phyloP scores from a whole-genome alignment of 2,329 filamentous ascomycete species.

The Fusarium verrucosum region DNA sequence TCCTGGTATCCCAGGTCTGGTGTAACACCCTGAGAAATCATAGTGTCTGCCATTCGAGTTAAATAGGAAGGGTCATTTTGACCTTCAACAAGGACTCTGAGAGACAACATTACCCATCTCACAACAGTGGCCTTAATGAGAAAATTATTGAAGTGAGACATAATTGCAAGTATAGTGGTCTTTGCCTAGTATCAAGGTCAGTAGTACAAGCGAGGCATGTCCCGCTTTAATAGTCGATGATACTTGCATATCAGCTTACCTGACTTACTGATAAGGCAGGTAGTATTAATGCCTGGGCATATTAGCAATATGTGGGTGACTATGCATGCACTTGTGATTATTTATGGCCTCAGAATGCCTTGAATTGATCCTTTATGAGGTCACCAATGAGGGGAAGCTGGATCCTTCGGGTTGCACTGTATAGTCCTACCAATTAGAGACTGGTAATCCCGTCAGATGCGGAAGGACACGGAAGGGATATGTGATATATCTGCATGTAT shows the following conservation, averaged over 20 bases:
- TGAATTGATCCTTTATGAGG: slow-evolving; percentile 1
- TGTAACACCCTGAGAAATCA: slow-evolving; percentile 51
- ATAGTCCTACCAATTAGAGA: background rate
- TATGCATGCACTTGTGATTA: background rate
- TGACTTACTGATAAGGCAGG: background rate
- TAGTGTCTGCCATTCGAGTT: slow-evolving; percentile 56
- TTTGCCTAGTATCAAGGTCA: background rate
- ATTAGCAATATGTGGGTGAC: accelerated
- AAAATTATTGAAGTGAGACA: accelerated
- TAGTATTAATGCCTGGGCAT: background rate
- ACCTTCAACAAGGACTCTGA: background rate
- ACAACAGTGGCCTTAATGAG: accelerated
- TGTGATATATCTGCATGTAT: background rate
- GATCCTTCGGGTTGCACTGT: background rate
- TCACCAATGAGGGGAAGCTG: slow-evolving; percentile 12
- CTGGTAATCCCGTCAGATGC: accelerated
- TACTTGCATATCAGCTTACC: background rate
- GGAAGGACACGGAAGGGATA: background rate
- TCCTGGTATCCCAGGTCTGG: slow-evolving; percentile 56
- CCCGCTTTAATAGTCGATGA: background rate
- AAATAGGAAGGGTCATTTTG: background rate
- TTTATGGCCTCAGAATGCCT: background rate
- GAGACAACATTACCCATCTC: accelerated
- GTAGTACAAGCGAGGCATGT: background rate
- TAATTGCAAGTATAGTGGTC: accelerated